These are phyloP conservation scores for Sicyos baderoa DNA, from an alignment of 306 rosid genomes.

Conservation along the genomic window DNA sequence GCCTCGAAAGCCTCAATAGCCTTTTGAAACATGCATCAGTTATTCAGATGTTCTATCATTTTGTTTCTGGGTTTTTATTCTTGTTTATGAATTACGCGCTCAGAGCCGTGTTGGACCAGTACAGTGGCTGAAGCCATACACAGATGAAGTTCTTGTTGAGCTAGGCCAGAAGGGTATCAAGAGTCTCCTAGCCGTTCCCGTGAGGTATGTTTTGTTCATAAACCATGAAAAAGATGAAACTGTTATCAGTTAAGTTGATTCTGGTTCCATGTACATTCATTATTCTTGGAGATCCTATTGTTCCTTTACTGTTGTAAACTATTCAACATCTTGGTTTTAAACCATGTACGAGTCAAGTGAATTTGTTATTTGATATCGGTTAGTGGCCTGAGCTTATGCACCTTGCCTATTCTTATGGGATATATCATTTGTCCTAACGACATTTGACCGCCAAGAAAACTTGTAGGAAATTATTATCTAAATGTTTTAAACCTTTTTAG, in stretches of 20 bases:
- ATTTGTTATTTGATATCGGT: no score
- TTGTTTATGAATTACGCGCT: background rate
- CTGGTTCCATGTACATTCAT: constrained; percentile 6
- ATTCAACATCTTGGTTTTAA: background rate
- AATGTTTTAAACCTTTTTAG: no score
- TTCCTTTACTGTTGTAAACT: background rate
- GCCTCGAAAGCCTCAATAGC: no score
- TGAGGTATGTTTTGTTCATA: constrained; percentile 46
- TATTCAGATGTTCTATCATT: background rate
- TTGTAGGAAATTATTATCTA: no score
- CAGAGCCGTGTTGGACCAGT: constrained; percentile 99
- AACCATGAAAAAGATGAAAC: background rate
- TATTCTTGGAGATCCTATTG: background rate
- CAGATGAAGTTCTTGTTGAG: constrained; percentile 91
- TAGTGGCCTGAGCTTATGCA: no score
- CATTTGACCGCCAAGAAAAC: no score
- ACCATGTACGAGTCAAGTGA: no score
- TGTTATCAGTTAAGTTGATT: background rate
- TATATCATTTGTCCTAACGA: no score
- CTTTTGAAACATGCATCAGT: no score
- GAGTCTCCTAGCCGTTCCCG: constrained; percentile 95
- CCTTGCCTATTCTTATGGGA: no score
- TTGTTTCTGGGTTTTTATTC: background rate
- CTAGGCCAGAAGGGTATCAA: constrained; percentile 91
- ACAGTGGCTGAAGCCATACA: constrained; percentile 95